Base-by-base conservation (phyloP, 495 filamentous ascomycete genomes). In the Aspergillus carlsbadensis region DNA sequence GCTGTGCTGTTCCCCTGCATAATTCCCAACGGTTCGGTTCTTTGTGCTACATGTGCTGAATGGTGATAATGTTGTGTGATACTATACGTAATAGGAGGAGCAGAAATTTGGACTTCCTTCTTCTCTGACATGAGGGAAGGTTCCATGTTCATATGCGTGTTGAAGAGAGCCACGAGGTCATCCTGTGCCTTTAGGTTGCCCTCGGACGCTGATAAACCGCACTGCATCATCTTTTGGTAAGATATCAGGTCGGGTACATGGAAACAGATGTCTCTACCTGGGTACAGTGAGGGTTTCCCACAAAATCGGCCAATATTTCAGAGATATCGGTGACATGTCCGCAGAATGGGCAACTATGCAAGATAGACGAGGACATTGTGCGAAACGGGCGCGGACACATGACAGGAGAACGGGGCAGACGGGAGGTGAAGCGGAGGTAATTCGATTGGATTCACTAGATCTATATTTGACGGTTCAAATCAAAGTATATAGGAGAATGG, bases 51-150 rank as follows among this genome's bases (percentile, higher is more conserved):
- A 58, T 90, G 87, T 24, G 83, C 69, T 2, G 87, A 88, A 65
- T 91, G 89, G 60, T 87, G 83, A 66, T 91, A 91, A 68, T 91
- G 88, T 59, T 87, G 86, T 11, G 86, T 79, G 58, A 90, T 81
- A 51, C 83, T 86, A 71, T 89, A 90, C 49, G 76, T 75, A 54
- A 82, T 81, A 11, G 71, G 63, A 21, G 63, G 34, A 49, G 21
- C 34, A 33, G 52, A 42, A 4, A 22, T 34, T 20, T 41, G 33
- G 18, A 20, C 6, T 15, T 40, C 52, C n/a, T 41, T 24, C 15
- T n/a, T 41, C 36, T 26, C 52, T 10, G 56, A 49, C 10, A 49
- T 42, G 6, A 54, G 46, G 10, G 62, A 52, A 3, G 49, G 56
- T 18, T 59, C 59, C 63, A 78, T 67, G 34, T 52, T 82, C 61